Percentiles rank a stretch among this genome's conserved stretches.
These are phyloP conservation scores for Solanum lycopersicoides DNA, from an alignment of 257 asterid species.

Conservation along the genomic window DNA sequence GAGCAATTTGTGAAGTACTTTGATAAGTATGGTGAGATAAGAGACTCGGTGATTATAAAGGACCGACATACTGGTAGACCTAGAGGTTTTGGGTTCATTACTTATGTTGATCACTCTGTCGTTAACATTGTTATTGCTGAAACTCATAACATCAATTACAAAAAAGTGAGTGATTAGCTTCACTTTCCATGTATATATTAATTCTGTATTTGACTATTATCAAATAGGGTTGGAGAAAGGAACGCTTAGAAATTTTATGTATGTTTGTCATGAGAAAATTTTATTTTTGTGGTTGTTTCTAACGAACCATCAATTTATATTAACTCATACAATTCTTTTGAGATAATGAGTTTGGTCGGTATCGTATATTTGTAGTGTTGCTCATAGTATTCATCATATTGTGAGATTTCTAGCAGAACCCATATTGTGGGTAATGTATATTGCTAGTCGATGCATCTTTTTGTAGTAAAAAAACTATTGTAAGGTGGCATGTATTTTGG, in stretches of 20 bases:
- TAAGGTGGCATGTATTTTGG: background rate
- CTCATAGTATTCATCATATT: background rate
- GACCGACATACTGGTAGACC: conserved; percentile 88
- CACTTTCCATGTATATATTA: background rate
- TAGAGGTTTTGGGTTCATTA: conserved; percentile 88
- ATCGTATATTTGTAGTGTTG: background rate
- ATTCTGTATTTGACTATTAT: background rate
- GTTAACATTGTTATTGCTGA: conserved; percentile 86
- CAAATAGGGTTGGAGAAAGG: background rate
- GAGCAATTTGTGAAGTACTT: conserved; percentile 83
- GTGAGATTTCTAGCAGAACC: background rate
- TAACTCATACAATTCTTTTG: background rate
- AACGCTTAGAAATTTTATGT: background rate
- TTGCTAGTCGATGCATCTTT: background rate
- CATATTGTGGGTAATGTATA: background rate
- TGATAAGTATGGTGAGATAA: conserved; percentile 89
- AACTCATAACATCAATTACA: conserved; percentile 78
- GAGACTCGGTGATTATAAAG: conserved; percentile 92
- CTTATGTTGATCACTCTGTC: conserved; percentile 70
- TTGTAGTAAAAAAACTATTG: background rate
- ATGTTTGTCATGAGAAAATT: background rate
- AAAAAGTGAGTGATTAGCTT: conserved; percentile 42
- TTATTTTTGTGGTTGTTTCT: background rate
- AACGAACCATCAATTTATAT: background rate
- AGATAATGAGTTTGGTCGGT: background rate